These are phyloP conservation scores for Corchorus olitorius DNA, from an alignment of 345 rosid species.

Conservation along the genomic window DNA sequence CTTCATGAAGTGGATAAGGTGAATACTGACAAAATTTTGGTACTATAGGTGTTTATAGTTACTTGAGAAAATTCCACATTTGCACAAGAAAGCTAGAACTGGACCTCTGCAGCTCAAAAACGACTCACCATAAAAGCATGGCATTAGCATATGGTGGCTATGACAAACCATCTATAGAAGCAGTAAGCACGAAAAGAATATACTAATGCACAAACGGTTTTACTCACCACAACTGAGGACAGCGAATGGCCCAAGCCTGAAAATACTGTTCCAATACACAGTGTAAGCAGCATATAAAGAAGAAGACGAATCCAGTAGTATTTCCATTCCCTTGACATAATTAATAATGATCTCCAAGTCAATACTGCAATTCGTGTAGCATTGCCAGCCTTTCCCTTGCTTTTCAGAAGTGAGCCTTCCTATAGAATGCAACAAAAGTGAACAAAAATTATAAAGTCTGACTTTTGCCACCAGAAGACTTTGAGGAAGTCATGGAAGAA, in stretches of 20 bases:
- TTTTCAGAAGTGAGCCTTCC: slow-evolving; percentile 94
- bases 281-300: slow-evolving; percentile 79
- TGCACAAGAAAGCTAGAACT: too few relatives aligned
- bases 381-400: slow-evolving; percentile 81
- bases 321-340: slow-evolving; percentile 98
- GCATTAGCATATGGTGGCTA: background rate
- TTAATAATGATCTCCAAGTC: slow-evolving; percentile 93
- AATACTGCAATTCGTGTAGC: slow-evolving; percentile 85
- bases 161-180: background rate
- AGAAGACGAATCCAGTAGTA: slow-evolving; percentile 96
- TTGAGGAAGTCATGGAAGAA: background rate
- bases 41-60: too few relatives aligned
- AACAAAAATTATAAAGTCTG: slow-evolving; percentile 8
- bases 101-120: too few relatives aligned
- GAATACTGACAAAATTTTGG: background rate
- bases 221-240: slow-evolving; percentile 89
- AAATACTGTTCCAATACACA: slow-evolving; percentile 78
- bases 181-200: background rate
- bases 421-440: slow-evolving; percentile 35
- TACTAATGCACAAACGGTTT: background rate
- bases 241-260: slow-evolving; percentile 93
- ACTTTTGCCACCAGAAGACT: background rate
- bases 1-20: background rate
- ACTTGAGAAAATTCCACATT: too few relatives aligned
- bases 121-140: background rate